Base-by-base conservation (phyloP, 306 rosid genomes). In the Cucurbita moschata region DNA sequence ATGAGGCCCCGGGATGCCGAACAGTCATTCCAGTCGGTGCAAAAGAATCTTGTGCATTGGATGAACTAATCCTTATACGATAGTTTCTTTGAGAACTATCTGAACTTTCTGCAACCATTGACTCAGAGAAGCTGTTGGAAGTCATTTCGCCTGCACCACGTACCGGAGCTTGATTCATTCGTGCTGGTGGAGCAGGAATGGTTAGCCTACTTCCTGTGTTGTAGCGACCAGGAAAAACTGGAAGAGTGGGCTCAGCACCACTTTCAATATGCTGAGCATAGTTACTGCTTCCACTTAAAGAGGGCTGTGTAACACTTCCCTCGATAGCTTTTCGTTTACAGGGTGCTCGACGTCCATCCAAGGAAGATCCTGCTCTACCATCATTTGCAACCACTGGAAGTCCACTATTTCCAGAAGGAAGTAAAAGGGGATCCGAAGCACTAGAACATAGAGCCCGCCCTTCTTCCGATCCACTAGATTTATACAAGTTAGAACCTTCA, bases 271-370 rank as follows among this genome's bases (percentile, higher is more conserved):
- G 90, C 82, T 84, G 89, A 75, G 74, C 79, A 82, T 88, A 88
- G 84, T 88, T 85, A 79, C 89, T 85, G 81, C 96, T 86, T 82
- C 92, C 99, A 38, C 86, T 75, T 6, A 77, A 68, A 11, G 95
- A 89, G 71, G 96, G 86, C 72, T 86, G 96, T 70, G 92, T 93
- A 69, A 77, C 79, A 76, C 19, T 78, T 62, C 87, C 90, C 79
- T 95, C 99, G 73, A 82, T 79, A 39, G 96, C 79, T 86, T 95
- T 95, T 81, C 99, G 81, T 81, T 95, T 95, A 81, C 91, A 81
- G 56, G 96, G 87, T 46, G 84, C 79, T 38, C 88, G 96, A 5
- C 89, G 90, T 30, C 88, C 81, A 71, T 91, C 97, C 63, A 85
- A 18, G 71, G 97, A 87, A 84, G 85, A 69, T 66, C 92, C 86